Conservation (phyloP, 352 stramenopile genomes). For the Phytophthora agathidicida region DNA sequence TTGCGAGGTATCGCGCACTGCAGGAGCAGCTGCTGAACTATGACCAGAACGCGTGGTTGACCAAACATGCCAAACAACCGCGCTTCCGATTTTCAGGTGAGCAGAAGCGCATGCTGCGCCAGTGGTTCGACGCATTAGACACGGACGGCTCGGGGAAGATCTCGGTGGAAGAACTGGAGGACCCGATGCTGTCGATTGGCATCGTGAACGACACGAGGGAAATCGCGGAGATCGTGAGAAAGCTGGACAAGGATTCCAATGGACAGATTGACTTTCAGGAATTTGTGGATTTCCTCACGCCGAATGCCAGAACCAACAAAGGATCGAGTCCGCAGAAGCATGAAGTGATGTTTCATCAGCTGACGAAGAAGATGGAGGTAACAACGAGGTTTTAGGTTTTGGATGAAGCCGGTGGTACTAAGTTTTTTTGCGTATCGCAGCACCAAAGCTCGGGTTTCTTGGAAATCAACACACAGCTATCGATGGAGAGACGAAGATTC, state of each 20-base stretch:
- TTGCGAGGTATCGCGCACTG: conserved; percentile 37
- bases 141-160: conserved; percentile 74
- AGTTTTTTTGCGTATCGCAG: conserved; percentile 30
- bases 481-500: conserved; percentile 73
- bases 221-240: conserved; percentile 62
- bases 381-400: background rate
- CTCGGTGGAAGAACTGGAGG: conserved; percentile 76
- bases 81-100: conserved; percentile 70
- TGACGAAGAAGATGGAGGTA: conserved; percentile 86
- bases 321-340: conserved; percentile 52
- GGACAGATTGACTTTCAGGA: conserved; percentile 81
- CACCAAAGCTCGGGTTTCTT: conserved; percentile 74
- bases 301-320: conserved; percentile 50
- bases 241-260: conserved; percentile 74
- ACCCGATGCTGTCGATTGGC: conserved; percentile 82
- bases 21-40: conserved; percentile 60
- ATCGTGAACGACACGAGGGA: conserved; percentile 72
- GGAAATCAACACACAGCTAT: conserved; percentile 81
- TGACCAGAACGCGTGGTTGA: conserved; percentile 76
- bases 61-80: conserved; percentile 64
- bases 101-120: conserved; percentile 77
- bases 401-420: too few species aligned
- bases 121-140: conserved; percentile 82
- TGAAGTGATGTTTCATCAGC: conserved; percentile 72
- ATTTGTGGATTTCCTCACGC: conserved; percentile 80